These are phyloP conservation scores for Schizochytrium sp. DNA, from an alignment of 108 stramenopile species.

Conservation along the genomic window DNA sequence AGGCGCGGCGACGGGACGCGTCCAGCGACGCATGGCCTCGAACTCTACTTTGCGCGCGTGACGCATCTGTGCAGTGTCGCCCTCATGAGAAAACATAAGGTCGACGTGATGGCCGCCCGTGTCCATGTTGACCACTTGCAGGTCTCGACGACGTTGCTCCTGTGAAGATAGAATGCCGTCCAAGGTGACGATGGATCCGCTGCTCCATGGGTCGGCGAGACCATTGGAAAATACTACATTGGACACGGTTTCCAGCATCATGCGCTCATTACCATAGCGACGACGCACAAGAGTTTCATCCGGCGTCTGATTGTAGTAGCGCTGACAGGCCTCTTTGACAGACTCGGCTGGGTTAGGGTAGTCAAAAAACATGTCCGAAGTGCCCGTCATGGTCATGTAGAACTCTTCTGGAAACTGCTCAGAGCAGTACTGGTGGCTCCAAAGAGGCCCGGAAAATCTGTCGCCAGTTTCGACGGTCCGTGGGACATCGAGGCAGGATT, in stretches of 20 bases:
- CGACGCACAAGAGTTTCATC: slow-evolving; percentile 50
- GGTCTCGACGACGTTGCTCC: slow-evolving; percentile 24
- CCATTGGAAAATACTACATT: slow-evolving; percentile 82
- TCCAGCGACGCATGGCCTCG: slow-evolving; percentile 22
- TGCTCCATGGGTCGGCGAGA: slow-evolving; percentile 70
- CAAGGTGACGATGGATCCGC: slow-evolving; percentile 51
- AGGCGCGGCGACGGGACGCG: background rate
- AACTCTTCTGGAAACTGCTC: slow-evolving; percentile 37
- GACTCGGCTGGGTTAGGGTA: slow-evolving; percentile 22
- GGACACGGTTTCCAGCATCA: slow-evolving; percentile 32
- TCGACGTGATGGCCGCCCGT: slow-evolving; percentile 75
- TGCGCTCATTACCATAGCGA: slow-evolving; percentile 50
- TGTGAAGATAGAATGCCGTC: background rate
- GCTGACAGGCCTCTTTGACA: slow-evolving; percentile 18
- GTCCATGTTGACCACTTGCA: slow-evolving; percentile 59
- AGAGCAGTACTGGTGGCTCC: background rate
- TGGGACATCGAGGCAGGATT: slow-evolving; percentile 23
- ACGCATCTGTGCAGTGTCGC: slow-evolving; percentile 55
- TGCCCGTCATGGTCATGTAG: slow-evolving; percentile 35
- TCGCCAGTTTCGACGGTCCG: background rate
- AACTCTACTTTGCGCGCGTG: slow-evolving; percentile 51
- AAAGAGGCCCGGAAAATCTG: background rate
- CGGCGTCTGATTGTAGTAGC: slow-evolving; percentile 33
- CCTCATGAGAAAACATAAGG: slow-evolving; percentile 56
- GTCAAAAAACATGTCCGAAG: slow-evolving; percentile 45